Percentiles rank a stretch among this genome's conserved stretches.
Evolutionary conservation across 495 filamentous ascomycete species (phyloP).

Genomic region (Penicillium herquei): DNA sequence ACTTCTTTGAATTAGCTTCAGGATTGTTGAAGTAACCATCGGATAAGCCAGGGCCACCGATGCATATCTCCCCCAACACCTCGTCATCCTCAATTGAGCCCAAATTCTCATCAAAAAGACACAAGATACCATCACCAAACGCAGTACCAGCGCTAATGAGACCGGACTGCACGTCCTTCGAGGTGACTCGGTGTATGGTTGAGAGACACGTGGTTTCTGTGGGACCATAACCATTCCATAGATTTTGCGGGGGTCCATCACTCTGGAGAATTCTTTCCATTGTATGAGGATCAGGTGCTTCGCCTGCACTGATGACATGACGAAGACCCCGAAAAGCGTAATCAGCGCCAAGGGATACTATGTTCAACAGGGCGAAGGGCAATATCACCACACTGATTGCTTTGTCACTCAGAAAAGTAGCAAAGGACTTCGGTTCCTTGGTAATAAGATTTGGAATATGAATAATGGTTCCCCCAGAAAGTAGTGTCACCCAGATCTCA

Average conservation of each 20-base stretch:
- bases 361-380: not conserved
- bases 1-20: not conserved
- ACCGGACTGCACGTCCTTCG: not conserved
- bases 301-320: conserved; percentile 10
- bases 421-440: not conserved
- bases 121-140: not conserved
- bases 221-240: conserved; percentile 30
- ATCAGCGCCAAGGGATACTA: not conserved
- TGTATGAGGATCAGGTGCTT: conserved; percentile 2
- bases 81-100: not conserved
- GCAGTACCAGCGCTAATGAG: not conserved
- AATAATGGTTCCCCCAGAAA: not conserved
- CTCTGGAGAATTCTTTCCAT: conserved; percentile 6
- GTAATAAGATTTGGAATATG: not conserved
- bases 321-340: conserved; percentile 5
- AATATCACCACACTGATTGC: not conserved
- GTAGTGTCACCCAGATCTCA: conserved; percentile 6
- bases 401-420: conserved; percentile 6
- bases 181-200: not conserved
- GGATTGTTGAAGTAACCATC: conserved; percentile 5
- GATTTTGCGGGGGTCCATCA: conserved; percentile 2
- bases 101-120: not conserved
- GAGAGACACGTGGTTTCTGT: conserved; percentile 23
- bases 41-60: conserved; percentile 5
- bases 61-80: conserved; percentile 1